Base-by-base conservation (phyloP, 805 yeast genomes). In the Clavispora fructus region DNA sequence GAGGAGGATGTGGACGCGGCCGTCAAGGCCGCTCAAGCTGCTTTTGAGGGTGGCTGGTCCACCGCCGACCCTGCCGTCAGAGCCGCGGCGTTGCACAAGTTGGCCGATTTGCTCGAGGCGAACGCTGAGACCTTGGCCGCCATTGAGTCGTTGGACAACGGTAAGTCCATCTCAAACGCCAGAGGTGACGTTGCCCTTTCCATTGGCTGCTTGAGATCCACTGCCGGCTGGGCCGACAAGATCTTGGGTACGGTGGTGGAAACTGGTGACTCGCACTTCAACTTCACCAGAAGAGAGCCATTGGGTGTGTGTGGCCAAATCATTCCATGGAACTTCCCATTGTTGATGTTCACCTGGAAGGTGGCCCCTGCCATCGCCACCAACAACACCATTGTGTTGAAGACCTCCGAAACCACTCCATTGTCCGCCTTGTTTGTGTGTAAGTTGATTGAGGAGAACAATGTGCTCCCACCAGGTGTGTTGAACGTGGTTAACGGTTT, bases 281-380 rank as follows among this genome's bases (percentile, higher is more conserved):
- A 80, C 51, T 88, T 84, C 71, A 83, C 92, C 54, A 80, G 82
- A 66, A 85, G 85, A 68, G 96, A 90, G 69, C 96, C 97, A 49
- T 73, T 87, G 59, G 97, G 97, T 64, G 97, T 91, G 40, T 88
- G 95, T 66, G 97, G 96, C 49, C 95, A 88, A 68, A 87, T 91
- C 62, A 90, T 91, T 56, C 97, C 97, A 57, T 91, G 97, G 97
- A 91, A 91, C 74, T 91, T 89, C 81, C 97, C 97, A 52, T 70
- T 91, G 57, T 77, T 88, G 65, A 90, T 91, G 94, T 85, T 89
- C 74, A 75, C 95, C 27, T 91, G 97, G 97, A 91, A 91, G 69
- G 73, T 91, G 51, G 96, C 91, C 48, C 97, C 97, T 40, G 95
- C 95, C 47, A 68, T 90, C 54, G 95, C 95, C 47, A 80, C 95